These are phyloP conservation scores for Fusarium keratoplasticum DNA, from an alignment of 2,329 filamentous ascomycete species.

Conservation along the genomic window DNA sequence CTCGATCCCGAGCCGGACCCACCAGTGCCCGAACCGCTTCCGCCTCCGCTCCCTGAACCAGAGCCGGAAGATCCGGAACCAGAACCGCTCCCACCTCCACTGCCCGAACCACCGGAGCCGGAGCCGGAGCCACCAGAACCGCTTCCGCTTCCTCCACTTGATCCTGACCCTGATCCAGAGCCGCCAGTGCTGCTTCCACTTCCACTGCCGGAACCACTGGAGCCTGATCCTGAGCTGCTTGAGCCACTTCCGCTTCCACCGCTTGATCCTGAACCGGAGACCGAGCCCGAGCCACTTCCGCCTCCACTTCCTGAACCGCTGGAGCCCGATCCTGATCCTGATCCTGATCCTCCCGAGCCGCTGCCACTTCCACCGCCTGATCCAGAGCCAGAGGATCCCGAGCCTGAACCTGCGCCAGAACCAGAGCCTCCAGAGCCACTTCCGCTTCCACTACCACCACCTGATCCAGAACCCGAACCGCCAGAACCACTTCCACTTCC, in stretches of 20 bases:
- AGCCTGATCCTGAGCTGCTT: not conserved
- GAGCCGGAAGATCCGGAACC: not conserved
- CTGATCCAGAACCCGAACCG: not conserved
- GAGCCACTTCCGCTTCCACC: not conserved
- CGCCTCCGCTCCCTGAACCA: not conserved
- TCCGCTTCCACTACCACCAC: not conserved
- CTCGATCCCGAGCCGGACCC: not conserved
- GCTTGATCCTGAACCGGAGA: not conserved
- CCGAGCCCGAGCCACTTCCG: not conserved
- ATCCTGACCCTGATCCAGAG: not conserved
- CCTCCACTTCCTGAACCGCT: too few species aligned
- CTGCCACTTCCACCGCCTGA: too few species aligned
- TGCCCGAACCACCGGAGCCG: not conserved
- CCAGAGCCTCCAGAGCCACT: not conserved
- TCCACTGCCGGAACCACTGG: not conserved
- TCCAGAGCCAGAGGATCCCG: too few species aligned
- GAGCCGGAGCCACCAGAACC: not conserved
- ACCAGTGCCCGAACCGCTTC: not conserved
- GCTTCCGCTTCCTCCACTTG: not conserved
- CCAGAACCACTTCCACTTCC: not conserved
- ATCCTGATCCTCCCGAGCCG: too few species aligned
- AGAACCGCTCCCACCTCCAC: not conserved
- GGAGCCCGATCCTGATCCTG: too few species aligned
- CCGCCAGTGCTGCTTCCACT: not conserved
- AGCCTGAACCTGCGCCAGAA: not conserved